Evolutionary conservation across 2,329 filamentous ascomycete species (phyloP).

Genomic region (Neocatenulostroma microsporum): DNA sequence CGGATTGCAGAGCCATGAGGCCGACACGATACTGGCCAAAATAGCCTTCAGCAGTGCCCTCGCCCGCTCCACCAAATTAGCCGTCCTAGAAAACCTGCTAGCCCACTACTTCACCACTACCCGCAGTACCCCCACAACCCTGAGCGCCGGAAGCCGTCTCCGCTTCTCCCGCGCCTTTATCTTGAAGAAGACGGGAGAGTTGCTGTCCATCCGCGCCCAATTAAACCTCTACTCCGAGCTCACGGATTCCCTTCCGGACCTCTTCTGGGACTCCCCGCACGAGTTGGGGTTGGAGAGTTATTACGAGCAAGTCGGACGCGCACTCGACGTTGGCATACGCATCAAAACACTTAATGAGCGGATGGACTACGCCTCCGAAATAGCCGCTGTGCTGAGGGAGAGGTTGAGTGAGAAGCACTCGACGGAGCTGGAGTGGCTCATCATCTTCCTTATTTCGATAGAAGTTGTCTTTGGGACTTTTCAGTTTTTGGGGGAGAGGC

Average conservation of each 20-base stretch:
- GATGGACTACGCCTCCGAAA: conserved; percentile 96
- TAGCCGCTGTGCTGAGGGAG: conserved; percentile 79
- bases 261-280: conserved; percentile 90
- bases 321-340: conserved; percentile 81
- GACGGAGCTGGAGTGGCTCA: conserved; percentile 84
- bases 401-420: conserved; percentile 86
- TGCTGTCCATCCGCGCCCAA: conserved; percentile 80
- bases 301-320: conserved; percentile 86
- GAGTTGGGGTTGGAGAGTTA: conserved; percentile 88
- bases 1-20: conserved; percentile 10
- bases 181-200: conserved; percentile 84
- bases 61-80: conserved; percentile 85
- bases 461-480: conserved; percentile 85
- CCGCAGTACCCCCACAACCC: conserved; percentile 67
- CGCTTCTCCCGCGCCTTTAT: conserved; percentile 69
- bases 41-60: conserved; percentile 94
- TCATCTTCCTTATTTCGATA: conserved; percentile 85
- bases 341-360: conserved; percentile 92
- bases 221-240: conserved; percentile 96
- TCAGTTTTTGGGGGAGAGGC: conserved; percentile 59
- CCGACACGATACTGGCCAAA: conserved; percentile 71
- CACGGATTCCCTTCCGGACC: conserved; percentile 86
- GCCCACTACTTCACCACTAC: conserved; percentile 82
- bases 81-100: conserved; percentile 77
- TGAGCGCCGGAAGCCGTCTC: conserved; percentile 59